Evolutionary conservation across 495 filamentous ascomycete genomes (phyloP), one percentile per base, ranked within the genome.

Genomic region (Xylaria longipes): DNA sequence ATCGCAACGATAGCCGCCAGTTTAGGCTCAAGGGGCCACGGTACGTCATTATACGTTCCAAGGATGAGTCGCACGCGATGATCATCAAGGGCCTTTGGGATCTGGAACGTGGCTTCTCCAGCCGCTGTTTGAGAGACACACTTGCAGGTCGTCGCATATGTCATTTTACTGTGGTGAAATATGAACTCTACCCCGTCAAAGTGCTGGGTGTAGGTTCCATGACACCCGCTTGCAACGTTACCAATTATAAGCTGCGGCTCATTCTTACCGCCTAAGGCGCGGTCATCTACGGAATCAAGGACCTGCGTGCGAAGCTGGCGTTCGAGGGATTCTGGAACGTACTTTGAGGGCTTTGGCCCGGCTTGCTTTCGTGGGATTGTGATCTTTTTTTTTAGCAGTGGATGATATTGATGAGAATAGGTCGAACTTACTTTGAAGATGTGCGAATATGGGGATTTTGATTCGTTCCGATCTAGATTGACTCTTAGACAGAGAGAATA

Each of bases 1-100:
- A 76, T 76, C 3, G 43, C 39, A 8, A 71, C 72, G 45, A 76
- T 76, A 15, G 72, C 74, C 4, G 74, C 74, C 7, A 72, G 48
- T 25, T 67, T 74, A 6, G 52, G 69, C n/a, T 66, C 68, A 25
- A 76, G 58, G 22, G 33, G 43, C 29, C 43, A 64, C 3, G 61
- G 69, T 0, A 48, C 61, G 7, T 37, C 7, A 12, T n/a, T 2
- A 22, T 6, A 39, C 2, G 15, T 9, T 1, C 66, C 52, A 2
- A 31, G 12, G 3, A 68, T 68, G 1, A 73, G 74, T 14, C 33
- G 14, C 0, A 70, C 1, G 7, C 71, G 69, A 43, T 74, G 57
- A 15, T 15, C 2, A 14, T 76, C 62, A 2, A 76, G 72, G 22
- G 61, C 15, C 8, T 4, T 1, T 1, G 65, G 48, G 35, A 67